Evolutionary conservation across 257 asterid species (phyloP).

Genomic region (Forsythia suspensa): DNA sequence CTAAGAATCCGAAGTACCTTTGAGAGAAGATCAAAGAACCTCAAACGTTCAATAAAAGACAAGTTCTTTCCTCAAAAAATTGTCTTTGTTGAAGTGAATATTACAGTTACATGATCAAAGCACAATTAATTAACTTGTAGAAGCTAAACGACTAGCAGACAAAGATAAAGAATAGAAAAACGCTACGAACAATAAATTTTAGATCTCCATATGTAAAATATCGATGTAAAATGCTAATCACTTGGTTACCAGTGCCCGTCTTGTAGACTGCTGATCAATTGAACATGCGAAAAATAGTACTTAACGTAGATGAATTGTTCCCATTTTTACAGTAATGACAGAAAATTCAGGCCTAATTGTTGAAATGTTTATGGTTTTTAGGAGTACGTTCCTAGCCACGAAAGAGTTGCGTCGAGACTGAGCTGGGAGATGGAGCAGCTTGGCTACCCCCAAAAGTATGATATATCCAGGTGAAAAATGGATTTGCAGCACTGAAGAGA

Average conservation of each 20-base stretch:
- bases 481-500: constrained; percentile 26
- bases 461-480: constrained; percentile 50
- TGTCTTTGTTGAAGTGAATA: too few species aligned
- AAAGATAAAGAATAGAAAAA: too few species aligned
- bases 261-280: background rate
- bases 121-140: too few species aligned
- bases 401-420: constrained; percentile 40
- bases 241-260: too few species aligned
- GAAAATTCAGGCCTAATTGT: background rate
- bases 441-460: constrained; percentile 31
- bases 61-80: too few species aligned
- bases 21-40: too few species aligned
- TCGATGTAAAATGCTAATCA: too few species aligned
- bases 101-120: too few species aligned
- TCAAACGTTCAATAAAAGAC: too few species aligned
- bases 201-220: too few species aligned
- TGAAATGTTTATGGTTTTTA: background rate
- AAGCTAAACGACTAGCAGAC: too few species aligned
- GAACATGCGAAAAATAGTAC: background rate
- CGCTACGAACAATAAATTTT: too few species aligned
- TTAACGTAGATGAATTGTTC: background rate
- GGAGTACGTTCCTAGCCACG: constrained; percentile 54
- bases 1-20: background rate
- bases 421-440: constrained; percentile 59
- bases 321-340: background rate